Base-by-base conservation (phyloP, 768 basidiomycete species). In the Gymnopilus dilepis region DNA sequence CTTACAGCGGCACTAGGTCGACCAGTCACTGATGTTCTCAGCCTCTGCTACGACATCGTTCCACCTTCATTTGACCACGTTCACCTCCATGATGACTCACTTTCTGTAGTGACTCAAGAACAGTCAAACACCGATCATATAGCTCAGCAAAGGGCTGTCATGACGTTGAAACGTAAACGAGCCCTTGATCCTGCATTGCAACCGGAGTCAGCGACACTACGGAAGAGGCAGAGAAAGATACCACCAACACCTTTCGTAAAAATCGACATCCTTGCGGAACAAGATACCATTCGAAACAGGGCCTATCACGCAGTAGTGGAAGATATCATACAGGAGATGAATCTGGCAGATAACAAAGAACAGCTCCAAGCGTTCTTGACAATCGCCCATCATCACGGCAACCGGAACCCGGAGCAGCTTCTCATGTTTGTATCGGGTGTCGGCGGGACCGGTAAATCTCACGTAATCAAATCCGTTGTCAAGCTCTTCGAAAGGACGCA, bases 401-500 rank as follows among this genome's bases (percentile, higher is more conserved):
- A n/a, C 17, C 17, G 21, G 17, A 22, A 43, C 21, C 7, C 48
- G 22, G 24, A 53, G 24, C 59, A 60, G 50, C 24, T 60, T 4
- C 28, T 60, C 6, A 53, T 60, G 50, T 53, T 38, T 54, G 33
- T 60, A 17, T 24, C 47, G n/a, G 59, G 59, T 11, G 50, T 53
- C 19, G 59, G 59, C 9, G 59, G 59, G 15, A 60, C 59, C 6
- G 59, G 59, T 53, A 60, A 60, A 33, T 53, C 59, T 6, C 40
- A 60, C 24, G 33, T 60, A 11, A 60, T 60, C 26, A 34, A 40
- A 24, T 34, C 59, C 13, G 37, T 60, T 13, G 51, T 60, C 26
- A 33, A 19, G 34, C 22, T 60, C 12, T 60, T 60, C 33, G 34
- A 24, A 51, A 6, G 53, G 17, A 12, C 13, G 8, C 12, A 15